Conservation (phyloP, 768 basidiomycete genomes). For the Boletus bicolor region DNA sequence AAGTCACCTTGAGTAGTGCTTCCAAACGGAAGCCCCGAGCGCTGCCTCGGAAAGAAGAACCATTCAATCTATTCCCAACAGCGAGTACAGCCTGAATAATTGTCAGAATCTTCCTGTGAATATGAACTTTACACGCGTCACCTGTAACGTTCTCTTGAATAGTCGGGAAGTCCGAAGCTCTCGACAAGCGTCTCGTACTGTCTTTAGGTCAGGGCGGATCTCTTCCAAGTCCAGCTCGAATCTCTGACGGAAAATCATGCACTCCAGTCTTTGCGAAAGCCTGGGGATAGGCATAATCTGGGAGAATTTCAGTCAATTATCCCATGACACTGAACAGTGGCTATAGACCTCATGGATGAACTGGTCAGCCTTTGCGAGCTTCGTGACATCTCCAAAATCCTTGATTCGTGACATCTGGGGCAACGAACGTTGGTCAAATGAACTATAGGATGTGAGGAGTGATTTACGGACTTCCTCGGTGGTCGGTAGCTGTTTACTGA, state of each 20-base stretch:
- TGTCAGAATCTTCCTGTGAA: not conserved
- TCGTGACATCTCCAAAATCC: constrained; percentile 66
- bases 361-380: constrained; percentile 79
- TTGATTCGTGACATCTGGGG: constrained; percentile 59
- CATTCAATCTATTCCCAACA: constrained; percentile 82
- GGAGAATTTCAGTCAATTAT: constrained; percentile 3
- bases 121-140: constrained; percentile 19
- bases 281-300: constrained; percentile 80
- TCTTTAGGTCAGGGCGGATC: constrained; percentile 75
- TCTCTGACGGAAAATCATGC: constrained; percentile 81
- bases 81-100: constrained; percentile 57
- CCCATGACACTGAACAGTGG: not conserved
- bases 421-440: not conserved
- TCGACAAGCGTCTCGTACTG: constrained; percentile 62
- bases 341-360: constrained; percentile 68
- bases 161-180: constrained; percentile 62
- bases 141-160: constrained; percentile 72
- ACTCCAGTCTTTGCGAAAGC: constrained; percentile 67
- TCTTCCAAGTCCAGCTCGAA: constrained; percentile 83
- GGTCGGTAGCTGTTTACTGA: constrained; percentile 74
- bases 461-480: constrained; percentile 63
- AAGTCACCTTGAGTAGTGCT: constrained; percentile 71
- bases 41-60: constrained; percentile 76
- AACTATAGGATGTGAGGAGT: not conserved
- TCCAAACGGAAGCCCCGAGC: constrained; percentile 85